Evolutionary conservation across 495 filamentous ascomycete species (phyloP).

Genomic region (Penicillium silybi): DNA sequence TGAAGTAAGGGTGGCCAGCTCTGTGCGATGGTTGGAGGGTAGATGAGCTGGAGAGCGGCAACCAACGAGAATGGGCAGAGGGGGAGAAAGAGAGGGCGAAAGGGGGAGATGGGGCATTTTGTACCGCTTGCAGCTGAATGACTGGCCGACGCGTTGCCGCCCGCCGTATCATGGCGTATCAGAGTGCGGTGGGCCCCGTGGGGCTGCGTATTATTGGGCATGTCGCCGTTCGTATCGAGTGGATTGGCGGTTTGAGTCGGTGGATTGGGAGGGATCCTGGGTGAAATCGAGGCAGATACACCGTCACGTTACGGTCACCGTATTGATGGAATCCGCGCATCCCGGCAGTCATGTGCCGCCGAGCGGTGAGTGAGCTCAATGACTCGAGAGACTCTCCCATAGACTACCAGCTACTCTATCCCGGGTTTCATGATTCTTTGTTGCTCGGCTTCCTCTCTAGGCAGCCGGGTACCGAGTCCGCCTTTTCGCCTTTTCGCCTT

Average conservation of each 20-base stretch:
- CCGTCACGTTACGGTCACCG: neutral
- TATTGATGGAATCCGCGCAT: slow-evolving; percentile 1
- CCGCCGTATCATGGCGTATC: slow-evolving; percentile 8
- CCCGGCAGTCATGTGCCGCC: slow-evolving; percentile 8
- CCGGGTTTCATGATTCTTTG: neutral
- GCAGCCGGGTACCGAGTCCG: neutral
- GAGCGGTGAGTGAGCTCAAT: neutral
- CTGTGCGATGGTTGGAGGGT: slow-evolving; percentile 32
- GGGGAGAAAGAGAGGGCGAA: slow-evolving; percentile 36
- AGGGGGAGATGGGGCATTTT: slow-evolving; percentile 47
- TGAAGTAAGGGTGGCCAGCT: slow-evolving; percentile 19
- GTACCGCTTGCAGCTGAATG: slow-evolving; percentile 24
- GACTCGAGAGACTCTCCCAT: neutral
- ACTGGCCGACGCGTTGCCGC: slow-evolving; percentile 8
- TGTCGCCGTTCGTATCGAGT: neutral
- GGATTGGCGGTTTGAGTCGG: no score
- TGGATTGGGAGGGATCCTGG: no score
- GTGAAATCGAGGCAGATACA: no score
- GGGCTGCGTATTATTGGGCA: neutral
- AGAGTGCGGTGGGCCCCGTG: neutral
- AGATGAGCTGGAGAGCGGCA: slow-evolving; percentile 28
- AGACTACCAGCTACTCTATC: neutral
- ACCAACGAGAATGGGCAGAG: slow-evolving; percentile 48
- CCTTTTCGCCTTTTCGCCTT: neutral
- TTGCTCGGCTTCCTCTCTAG: neutral